A percentile compares a stretch with the other conserved stretches of the same genome.
Evolutionary conservation across 192 early-diverging fungal species (phyloP).

Genomic region (Umbelopsis sp.): DNA sequence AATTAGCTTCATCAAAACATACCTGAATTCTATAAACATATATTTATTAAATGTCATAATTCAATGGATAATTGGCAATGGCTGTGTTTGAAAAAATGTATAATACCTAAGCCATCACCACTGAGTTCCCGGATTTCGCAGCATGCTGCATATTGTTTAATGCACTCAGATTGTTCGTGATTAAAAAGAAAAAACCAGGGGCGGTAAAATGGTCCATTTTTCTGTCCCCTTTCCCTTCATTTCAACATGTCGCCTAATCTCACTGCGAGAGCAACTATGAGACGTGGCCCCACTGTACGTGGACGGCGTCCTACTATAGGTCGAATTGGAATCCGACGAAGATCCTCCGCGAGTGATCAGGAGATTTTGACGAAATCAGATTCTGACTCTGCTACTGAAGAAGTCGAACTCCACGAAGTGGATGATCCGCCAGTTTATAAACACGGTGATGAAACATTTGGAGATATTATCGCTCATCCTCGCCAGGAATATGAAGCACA

Average conservation of each 20-base stretch:
- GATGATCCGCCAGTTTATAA: conserved; percentile 21
- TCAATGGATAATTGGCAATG: no score
- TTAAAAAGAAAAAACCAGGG: background rate
- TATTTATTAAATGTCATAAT: no score
- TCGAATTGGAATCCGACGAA: background rate
- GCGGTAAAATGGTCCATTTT: background rate
- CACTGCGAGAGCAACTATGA: background rate
- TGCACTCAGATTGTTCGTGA: no score
- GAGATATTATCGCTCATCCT: conserved; percentile 30
- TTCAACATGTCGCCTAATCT: background rate
- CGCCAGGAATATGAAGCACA: conserved; percentile 27
- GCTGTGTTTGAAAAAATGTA: conserved; percentile 9
- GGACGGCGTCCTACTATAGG: conserved; percentile 11
- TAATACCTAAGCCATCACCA: no score
- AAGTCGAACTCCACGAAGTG: conserved; percentile 6
- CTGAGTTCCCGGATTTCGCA: no score
- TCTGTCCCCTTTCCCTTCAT: background rate
- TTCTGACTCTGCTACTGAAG: conserved; percentile 2
- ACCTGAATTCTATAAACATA: no score
- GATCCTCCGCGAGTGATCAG: background rate
- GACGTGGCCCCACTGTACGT: conserved; percentile 7
- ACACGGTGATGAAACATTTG: conserved; percentile 34
- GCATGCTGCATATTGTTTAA: no score
- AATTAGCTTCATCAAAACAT: no score
- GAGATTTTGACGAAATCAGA: conserved; percentile 8